phyloP scores from a whole-genome alignment of 1,139 yeast genomes.

The Hemisphaericaspora subhashii region DNA sequence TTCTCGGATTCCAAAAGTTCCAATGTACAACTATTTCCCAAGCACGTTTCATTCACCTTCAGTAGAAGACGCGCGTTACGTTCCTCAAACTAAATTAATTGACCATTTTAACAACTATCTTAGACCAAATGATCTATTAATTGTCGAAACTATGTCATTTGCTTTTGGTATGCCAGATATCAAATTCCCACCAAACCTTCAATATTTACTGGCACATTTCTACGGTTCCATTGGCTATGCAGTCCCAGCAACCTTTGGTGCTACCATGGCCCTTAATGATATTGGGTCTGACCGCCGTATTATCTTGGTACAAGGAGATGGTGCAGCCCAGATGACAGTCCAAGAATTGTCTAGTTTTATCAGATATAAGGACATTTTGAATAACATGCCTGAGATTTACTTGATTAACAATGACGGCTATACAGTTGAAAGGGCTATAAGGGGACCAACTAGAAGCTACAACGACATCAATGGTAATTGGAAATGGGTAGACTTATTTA shows the following conservation, averaged over 20 bases:
- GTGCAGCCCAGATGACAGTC: slow-evolving; percentile 87
- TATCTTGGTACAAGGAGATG: slow-evolving; percentile 80
- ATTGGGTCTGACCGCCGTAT: slow-evolving; percentile 51
- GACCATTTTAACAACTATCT: slow-evolving; percentile 39
- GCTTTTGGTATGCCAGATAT: slow-evolving; percentile 70
- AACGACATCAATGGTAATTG: slow-evolving; percentile 79
- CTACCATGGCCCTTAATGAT: slow-evolving; percentile 67
- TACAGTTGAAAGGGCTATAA: slow-evolving; percentile 80
- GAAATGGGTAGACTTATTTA: slow-evolving; percentile 71
- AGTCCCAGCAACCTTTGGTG: slow-evolving; percentile 81
- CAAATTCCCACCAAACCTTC: slow-evolving; percentile 51
- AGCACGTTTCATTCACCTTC: slow-evolving; percentile 4
- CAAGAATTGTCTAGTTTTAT: slow-evolving; percentile 75
- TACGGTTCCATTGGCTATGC: slow-evolving; percentile 88
- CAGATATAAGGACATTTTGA: slow-evolving; percentile 49
- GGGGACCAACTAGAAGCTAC: slow-evolving; percentile 73
- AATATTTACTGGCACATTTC: slow-evolving; percentile 62
- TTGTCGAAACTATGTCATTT: slow-evolving; percentile 79
- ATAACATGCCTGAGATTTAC: slow-evolving; percentile 53
- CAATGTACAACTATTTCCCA: slow-evolving; percentile 3
- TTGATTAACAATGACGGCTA: slow-evolving; percentile 82
- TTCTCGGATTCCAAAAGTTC: neutral
- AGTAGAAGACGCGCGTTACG: slow-evolving; percentile 20
- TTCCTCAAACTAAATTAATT: slow-evolving; percentile 27
- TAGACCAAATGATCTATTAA: slow-evolving; percentile 61